Evolutionary conservation across 495 filamentous ascomycete genomes (phyloP), one percentile per base, ranked within the genome.

Genomic region (Penicillium manginii): DNA sequence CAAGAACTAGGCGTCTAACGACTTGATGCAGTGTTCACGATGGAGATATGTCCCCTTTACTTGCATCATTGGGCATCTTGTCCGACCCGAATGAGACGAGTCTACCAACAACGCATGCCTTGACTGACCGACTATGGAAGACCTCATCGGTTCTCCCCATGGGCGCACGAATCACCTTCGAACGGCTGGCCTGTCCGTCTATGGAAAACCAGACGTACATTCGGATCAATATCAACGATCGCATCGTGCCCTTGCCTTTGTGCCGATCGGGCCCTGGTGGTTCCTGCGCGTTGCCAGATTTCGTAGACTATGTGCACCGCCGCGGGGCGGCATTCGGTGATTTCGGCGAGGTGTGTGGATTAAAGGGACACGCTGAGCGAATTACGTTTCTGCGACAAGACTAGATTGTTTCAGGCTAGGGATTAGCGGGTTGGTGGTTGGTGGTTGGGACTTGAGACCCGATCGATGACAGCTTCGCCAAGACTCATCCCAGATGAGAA

Each of bases 191-290:
- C 10, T 85, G 83, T 55, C 48, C 68, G 11, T 49, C 67, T 10
- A 42, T 52, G 5, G 59, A 59, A 0, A 52, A 64, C 15, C 55
- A 64, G 3, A 31, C 62, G 7, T 85, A 74, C 46, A 64, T 87
- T n/a, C 75, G 84, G 18, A 62, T 86, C 43, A 85, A 83, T 51
- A 77, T 85, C 57, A 86, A 85, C 65, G 84, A 87, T 59, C 79
- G 78, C 43, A 80, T 84, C 52, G 75, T 83, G 21, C 74, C 78
- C 14, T 53, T 87, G 9, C 77, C 80, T 2, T 77, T 70, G 4
- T 86, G 84, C 59, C 61, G 66, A 9, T 69, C 68, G 32, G 84
- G 84, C 0, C 83, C 83, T 21, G 82, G 83, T 14, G 54, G 60
- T 2, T 84, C 81, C 52, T 87, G 84, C 71, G 69, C 78, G 29